These are phyloP conservation scores for Suaeda aralocaspica DNA, from an alignment of 148 eudicot genomes.

Conservation along the genomic window DNA sequence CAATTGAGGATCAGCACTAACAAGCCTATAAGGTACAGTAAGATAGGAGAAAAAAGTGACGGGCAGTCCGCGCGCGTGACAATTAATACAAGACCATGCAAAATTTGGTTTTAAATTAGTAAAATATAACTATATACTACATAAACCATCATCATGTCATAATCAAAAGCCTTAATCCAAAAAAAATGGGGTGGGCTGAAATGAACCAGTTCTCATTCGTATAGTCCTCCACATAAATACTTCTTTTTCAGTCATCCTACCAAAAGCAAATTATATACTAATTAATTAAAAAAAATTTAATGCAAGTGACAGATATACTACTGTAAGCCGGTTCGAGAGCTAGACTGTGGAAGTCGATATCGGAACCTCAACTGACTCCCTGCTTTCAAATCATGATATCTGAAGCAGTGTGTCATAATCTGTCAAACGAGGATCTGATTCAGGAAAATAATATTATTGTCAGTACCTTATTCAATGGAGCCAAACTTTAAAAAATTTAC, in stretches of 20 bases:
- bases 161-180: no score
- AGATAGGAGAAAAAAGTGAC: neutral
- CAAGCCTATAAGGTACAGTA: neutral
- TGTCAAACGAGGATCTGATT: constrained; percentile 90
- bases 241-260: no score
- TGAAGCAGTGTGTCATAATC: constrained; percentile 93
- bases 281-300: no score
- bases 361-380: constrained; percentile 89
- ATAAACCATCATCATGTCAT: no score
- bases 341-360: constrained; percentile 87
- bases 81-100: neutral
- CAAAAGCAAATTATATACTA: no score
- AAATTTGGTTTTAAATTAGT: neutral
- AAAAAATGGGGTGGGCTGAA: no score
- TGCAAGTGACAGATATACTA: no score
- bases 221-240: no score
- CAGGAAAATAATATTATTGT: constrained; percentile 22
- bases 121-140: neutral
- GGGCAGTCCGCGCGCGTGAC: no score
- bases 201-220: no score
- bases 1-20: neutral
- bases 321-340: constrained; percentile 91
- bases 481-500: neutral
- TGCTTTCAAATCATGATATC: constrained; percentile 63
- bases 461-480: constrained; percentile 15